Percentiles rank a stretch among this genome's conserved stretches.
Evolutionary conservation across 257 asterid genomes (phyloP).

Genomic region (Nicotiana noctiflora): DNA sequence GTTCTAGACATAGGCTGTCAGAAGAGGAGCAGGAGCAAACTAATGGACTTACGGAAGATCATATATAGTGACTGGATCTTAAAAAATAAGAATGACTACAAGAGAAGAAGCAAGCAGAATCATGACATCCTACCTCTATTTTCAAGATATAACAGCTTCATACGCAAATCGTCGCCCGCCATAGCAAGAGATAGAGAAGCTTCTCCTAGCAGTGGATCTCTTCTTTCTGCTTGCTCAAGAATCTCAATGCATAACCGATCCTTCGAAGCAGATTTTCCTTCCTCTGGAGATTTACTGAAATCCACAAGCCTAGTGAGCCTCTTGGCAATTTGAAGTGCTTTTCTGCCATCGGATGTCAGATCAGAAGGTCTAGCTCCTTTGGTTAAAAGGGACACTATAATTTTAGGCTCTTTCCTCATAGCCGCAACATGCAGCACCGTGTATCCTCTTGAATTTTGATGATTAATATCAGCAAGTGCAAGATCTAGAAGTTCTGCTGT

Average conservation of each 20-base stretch:
- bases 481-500: slow-evolving; percentile 90
- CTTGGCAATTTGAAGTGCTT: slow-evolving; percentile 87
- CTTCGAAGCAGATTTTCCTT: slow-evolving; percentile 74
- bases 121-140: slow-evolving; percentile 58
- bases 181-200: slow-evolving; percentile 94
- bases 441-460: slow-evolving; percentile 69
- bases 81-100: slow-evolving; percentile 3
- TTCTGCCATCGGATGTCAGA: slow-evolving; percentile 83
- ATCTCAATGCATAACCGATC: slow-evolving; percentile 90
- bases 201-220: slow-evolving; percentile 82
- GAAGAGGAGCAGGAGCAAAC: slow-evolving; percentile 1
- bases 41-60: not conserved
- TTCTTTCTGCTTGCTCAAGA: slow-evolving; percentile 92
- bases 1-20: not conserved
- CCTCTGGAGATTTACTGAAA: slow-evolving; percentile 47
- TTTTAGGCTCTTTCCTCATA: slow-evolving; percentile 91
- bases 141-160: slow-evolving; percentile 79
- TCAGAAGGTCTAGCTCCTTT: slow-evolving; percentile 96
- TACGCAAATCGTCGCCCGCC: slow-evolving; percentile 91
- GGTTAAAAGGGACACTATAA: slow-evolving; percentile 77
- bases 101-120: not conserved
- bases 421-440: slow-evolving; percentile 95
- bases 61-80: not conserved
- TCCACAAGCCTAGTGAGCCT: slow-evolving; percentile 77
- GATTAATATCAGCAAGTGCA: slow-evolving; percentile 81